Evolutionary conservation across 306 rosid species (phyloP), one percentile per base, ranked within the genome.

Genomic region (Biancaea sappan): DNA sequence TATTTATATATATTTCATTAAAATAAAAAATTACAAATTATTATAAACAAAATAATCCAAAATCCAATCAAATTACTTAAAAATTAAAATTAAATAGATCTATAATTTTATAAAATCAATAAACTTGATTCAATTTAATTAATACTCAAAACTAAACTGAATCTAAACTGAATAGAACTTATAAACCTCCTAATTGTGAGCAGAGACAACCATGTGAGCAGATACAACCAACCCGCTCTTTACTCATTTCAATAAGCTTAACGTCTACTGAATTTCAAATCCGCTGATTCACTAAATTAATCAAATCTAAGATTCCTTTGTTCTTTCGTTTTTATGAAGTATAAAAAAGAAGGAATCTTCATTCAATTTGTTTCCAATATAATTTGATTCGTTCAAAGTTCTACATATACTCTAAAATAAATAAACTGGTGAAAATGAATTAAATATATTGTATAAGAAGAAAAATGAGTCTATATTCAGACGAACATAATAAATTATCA

Each of bases 351-450:
- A 24, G 53, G 54, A 52, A 37, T 29, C 66, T 22, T 62, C 28
- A 59, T 73, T 41, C 25, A 65, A 1, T 48, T 48, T 25, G 35
- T 40, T 75, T 8, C 56, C 79, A 65, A 18, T 4, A 75, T 38
- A 35, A 37, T 8, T 75, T 59, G n/a, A 53, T 56, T 75, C 79
- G 26, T 56, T 51, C 54, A 75, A 48, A 31, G 44, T 52, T 47
- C 73, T 38, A 52, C 26, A 48, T n/a, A 50, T 47, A 62, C 41
- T 63, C 22, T 61, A 15, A 50, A 74, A 50, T 51, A 63, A 75
- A 28, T 18, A 64, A 50, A 15, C 15, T 58, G 12, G 12, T 31
- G 8, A 12, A 16, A 56, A 56, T 24, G 25, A 14, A 25, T 28
- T 18, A 31, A 31, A 31, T 4, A 4, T 14, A 46, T n/a, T n/a